Base-by-base conservation (phyloP, 176 grass and related monocot species). In the Canna indica region DNA sequence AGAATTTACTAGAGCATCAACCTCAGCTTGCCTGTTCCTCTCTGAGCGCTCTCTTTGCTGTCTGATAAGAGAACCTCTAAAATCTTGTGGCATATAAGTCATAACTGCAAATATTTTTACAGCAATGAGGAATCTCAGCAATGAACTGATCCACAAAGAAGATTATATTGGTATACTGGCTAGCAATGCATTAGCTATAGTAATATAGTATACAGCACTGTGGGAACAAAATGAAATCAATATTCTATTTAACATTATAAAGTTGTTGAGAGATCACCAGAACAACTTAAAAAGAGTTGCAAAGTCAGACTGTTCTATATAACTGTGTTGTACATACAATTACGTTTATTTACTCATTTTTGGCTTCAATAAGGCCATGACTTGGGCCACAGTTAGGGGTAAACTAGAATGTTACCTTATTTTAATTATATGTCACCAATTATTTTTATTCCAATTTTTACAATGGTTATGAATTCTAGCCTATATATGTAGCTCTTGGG, bases 1-100 rank as follows among this genome's bases (percentile, higher is more conserved):
- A 73, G 90, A 74, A 76, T 76, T 90, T 67, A 93, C 79, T 65
- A 99, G 81, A 85, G 89, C 78, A 77, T 93, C 90, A 36, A 93
- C 79, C 67, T 86, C 86, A 11, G 80, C 90, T 86, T 99, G 89
- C 24, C 81, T 99, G 78, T 90, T 99, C 62, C 90, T 99, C 73
- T 99, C 94, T 25, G 94, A 99, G 29, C 94, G 84, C 65, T 99
- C 94, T 78, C 82, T 57, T 71, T 99, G 94, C 64, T 99, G 86
- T 68, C 90, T 88, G 72, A 99, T 99, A 71, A 99, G 74, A 41
- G 79, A 79, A 38, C 90, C 94, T 32, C 94, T 85, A 72, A 99
- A 99, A 76, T 99, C 94, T 86, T 99, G 94, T 69, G 94, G 94
- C 94, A 99, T 90, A 73, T 99, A 99, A 67, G 94, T 99, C 94